phyloP scores from a whole-genome alignment of 1,139 yeast genomes.

The Yamadazyma membranifaciens region DNA sequence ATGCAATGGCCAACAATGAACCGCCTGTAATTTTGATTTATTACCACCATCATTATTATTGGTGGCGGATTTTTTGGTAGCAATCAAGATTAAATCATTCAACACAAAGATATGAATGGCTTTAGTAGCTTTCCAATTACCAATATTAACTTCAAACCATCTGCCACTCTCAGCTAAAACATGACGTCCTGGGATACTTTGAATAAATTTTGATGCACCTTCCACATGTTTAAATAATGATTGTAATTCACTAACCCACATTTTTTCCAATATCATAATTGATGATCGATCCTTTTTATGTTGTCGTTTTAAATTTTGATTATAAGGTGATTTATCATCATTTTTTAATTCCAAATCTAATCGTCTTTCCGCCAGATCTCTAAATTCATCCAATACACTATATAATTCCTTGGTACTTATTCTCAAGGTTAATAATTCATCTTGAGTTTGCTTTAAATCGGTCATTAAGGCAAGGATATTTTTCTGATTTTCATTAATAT shows the following conservation, averaged over 20 bases:
- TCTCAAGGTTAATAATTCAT: conserved; percentile 63
- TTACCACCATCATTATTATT: conserved; percentile 20
- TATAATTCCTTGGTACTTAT: conserved; percentile 59
- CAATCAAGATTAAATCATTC: conserved; percentile 76
- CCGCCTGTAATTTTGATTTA: conserved; percentile 56
- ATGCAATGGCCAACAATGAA: conserved; percentile 75
- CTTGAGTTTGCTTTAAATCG: conserved; percentile 61
- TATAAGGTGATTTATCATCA: conserved; percentile 12
- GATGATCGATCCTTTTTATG: conserved; percentile 60
- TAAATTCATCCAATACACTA: conserved; percentile 63
- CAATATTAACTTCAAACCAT: conserved; percentile 86
- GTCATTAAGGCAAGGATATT: conserved; percentile 68
- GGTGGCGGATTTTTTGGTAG: conserved; percentile 52
- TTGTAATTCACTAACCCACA: conserved; percentile 78
- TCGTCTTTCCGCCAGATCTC: conserved; percentile 64
- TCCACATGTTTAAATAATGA: conserved; percentile 80
- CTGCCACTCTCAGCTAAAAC: conserved; percentile 76
- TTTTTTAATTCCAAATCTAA: conserved; percentile 41
- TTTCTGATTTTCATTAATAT: conserved; percentile 69
- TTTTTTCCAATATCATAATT: conserved; percentile 67
- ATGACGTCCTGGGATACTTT: conserved; percentile 79
- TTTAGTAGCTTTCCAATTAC: conserved; percentile 80
- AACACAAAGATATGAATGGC: conserved; percentile 74
- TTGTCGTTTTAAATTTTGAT: conserved; percentile 7
- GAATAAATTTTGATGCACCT: conserved; percentile 81